Conservation (phyloP, 2,329 filamentous ascomycete species). For the Nemania diffusa region DNA sequence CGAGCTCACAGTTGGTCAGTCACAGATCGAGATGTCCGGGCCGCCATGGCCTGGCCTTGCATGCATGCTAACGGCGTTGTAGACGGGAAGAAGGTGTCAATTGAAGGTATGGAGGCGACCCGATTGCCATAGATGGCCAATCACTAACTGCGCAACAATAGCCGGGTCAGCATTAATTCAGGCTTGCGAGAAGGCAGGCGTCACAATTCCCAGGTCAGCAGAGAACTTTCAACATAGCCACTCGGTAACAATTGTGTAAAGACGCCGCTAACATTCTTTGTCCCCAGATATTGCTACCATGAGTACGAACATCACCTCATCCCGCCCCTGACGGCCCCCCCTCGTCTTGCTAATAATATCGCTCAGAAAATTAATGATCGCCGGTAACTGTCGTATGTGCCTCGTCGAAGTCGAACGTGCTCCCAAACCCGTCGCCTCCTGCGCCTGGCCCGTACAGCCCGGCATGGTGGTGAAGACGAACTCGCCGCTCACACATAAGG, state of each 20-base stretch:
- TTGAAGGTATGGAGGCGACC: constrained; percentile 77
- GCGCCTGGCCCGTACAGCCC: constrained; percentile 97
- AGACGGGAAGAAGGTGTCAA: constrained; percentile 98
- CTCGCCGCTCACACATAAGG: constrained; percentile 95
- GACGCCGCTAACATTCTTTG: constrained; percentile 66
- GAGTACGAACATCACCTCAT: constrained; percentile 70
- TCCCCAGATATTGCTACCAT: constrained; percentile 84
- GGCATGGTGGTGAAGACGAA: constrained; percentile 99
- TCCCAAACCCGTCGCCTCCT: constrained; percentile 97
- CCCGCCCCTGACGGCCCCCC: constrained; percentile 29
- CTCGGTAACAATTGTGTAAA: constrained; percentile 47
- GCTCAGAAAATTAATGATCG: constrained; percentile 93
- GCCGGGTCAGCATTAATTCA: constrained; percentile 97
- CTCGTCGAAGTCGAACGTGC: constrained; percentile 96
- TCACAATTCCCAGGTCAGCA: constrained; percentile 83
- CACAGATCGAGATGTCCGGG: constrained; percentile 34
- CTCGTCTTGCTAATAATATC: constrained; percentile 54
- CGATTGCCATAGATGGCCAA: not conserved
- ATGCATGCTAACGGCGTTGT: constrained; percentile 38
- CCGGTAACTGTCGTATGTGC: constrained; percentile 99
- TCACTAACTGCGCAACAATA: constrained; percentile 61
- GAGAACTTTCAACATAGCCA: not conserved
- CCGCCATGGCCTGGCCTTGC: constrained; percentile 19
- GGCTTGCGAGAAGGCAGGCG: constrained; percentile 97
- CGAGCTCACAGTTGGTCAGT: constrained; percentile 92